phyloP scores from a whole-genome alignment of 2,329 filamentous ascomycete species.

The Aspergillus sclerotialis region DNA sequence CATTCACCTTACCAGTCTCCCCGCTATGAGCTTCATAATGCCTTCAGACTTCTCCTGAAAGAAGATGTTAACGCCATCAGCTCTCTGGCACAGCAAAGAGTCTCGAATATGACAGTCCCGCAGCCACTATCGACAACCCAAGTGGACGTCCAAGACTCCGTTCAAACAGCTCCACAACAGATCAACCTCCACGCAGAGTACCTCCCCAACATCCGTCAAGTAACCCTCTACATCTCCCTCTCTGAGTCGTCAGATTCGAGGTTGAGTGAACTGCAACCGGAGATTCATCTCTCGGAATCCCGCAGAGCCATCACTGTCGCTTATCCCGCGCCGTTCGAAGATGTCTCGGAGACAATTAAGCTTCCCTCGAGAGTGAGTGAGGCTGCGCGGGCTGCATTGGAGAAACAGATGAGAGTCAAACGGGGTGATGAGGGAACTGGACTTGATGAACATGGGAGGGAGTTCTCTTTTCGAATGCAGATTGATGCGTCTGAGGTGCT shows the following conservation, averaged over 20 bases:
- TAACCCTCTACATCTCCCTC: constrained; percentile 51
- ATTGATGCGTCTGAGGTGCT: constrained; percentile 31
- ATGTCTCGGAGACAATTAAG: constrained; percentile 36
- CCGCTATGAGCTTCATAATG: too few species aligned
- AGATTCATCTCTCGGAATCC: constrained; percentile 28
- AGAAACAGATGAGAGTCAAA: constrained; percentile 2
- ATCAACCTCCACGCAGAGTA: constrained; percentile 51
- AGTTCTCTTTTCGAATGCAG: constrained; percentile 49
- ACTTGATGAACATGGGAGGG: constrained; percentile 23
- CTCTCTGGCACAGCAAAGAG: too few species aligned
- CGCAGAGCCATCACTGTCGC: constrained; percentile 29
- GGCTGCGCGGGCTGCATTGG: constrained; percentile 16
- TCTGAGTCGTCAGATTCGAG: constrained; percentile 11
- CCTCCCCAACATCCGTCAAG: constrained; percentile 53
- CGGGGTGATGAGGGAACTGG: background rate
- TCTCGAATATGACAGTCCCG: too few species aligned
- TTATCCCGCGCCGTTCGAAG: constrained; percentile 20
- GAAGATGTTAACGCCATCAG: too few species aligned
- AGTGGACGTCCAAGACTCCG: too few species aligned
- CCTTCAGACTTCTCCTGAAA: too few species aligned
- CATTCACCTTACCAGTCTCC: too few species aligned
- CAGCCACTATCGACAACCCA: too few species aligned
- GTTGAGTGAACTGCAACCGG: constrained; percentile 8
- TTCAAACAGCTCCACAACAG: too few species aligned
- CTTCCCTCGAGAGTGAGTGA: constrained; percentile 38